Base-by-base conservation (phyloP, 495 filamentous ascomycete genomes). In the Stereocaulon alpinum region DNA sequence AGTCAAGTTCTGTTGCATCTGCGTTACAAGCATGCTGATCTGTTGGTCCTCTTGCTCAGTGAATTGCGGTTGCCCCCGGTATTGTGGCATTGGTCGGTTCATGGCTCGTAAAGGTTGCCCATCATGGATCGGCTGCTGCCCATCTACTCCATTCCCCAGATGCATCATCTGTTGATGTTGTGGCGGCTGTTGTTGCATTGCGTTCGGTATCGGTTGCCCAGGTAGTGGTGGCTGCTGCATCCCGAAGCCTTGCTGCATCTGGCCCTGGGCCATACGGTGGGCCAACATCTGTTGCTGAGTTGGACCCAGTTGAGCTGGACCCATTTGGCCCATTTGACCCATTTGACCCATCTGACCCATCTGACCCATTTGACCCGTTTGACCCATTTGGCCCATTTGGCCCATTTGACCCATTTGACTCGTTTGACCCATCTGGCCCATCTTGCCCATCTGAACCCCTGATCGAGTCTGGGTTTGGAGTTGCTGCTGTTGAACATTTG, bases 401-500 rank as follows among this genome's bases (percentile, higher is more conserved):
- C 24, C 24, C 24, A 24, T 24, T 24, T 24, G 24, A 24, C 24
- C 24, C 24, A 24, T 24, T 24, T 24, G 24, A 24, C 24, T 3
- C 24, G 3, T 24, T 24, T 24, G 24, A 24, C 24, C 34, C 34
- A 37, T 37, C 5, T 37, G 34, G 12, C 34, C 34, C 34, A 37
- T 37, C 12, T 37, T 3, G 7, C 34, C 34, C 34, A 37, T 6
- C 12, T 37, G 34, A 24, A 24, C 24, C 24, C 24, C 24, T 24
- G 24, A 24, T 55, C 41, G 52, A 4, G 0, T 42, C 27, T 57
- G 29, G 12, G 80, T 80, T 41, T 79, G 72, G 17, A 66, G 58
- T 14, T 80, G 73, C 57, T 81, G 80, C 24, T 74, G 72, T 40
- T 76, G 61, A 71, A 77, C 59, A 73, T 69, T 45, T 73, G 74